Percentiles rank a stretch among this genome's conserved stretches.
Evolutionary conservation across 768 basidiomycete species (phyloP).

Genomic region (Lanmaoa pseudosensibilis): DNA sequence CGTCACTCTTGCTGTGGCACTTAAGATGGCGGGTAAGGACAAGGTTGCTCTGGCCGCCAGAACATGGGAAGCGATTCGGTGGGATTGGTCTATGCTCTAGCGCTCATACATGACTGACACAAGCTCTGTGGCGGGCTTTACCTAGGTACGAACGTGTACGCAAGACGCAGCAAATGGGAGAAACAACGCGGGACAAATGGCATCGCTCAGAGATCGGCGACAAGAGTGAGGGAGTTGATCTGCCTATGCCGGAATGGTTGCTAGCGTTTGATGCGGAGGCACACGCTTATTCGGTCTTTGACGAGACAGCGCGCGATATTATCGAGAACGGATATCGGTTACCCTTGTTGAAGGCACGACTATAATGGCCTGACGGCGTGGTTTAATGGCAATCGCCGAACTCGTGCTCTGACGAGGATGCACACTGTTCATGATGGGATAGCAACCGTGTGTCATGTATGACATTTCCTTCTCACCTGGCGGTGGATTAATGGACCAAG

Average conservation of each 20-base stretch:
- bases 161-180: conserved; percentile 23
- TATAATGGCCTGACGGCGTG: conserved; percentile 4
- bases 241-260: conserved; percentile 31
- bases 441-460: conserved; percentile 12
- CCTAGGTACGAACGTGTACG: conserved; percentile 27
- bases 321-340: conserved; percentile 25
- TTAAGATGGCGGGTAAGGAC: conserved; percentile 15
- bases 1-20: conserved; percentile 33
- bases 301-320: conserved; percentile 21
- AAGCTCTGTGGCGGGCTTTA: background rate
- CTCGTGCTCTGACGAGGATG: conserved; percentile 4
- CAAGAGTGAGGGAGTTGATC: conserved; percentile 8
- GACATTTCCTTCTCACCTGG: conserved; percentile 14
- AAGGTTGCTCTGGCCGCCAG: conserved; percentile 4
- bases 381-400: conserved; percentile 13
- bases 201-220: conserved; percentile 21
- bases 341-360: conserved; percentile 13
- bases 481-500: conserved; percentile 2
- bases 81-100: background rate
- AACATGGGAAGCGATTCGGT: conserved; percentile 17
- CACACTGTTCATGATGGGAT: conserved; percentile 2
- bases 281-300: conserved; percentile 25
- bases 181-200: conserved; percentile 28
- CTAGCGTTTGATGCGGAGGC: conserved; percentile 28
- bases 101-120: background rate